These are phyloP conservation scores for Yarrowia sp. DNA, from an alignment of 805 yeast genomes.

Conservation along the genomic window DNA sequence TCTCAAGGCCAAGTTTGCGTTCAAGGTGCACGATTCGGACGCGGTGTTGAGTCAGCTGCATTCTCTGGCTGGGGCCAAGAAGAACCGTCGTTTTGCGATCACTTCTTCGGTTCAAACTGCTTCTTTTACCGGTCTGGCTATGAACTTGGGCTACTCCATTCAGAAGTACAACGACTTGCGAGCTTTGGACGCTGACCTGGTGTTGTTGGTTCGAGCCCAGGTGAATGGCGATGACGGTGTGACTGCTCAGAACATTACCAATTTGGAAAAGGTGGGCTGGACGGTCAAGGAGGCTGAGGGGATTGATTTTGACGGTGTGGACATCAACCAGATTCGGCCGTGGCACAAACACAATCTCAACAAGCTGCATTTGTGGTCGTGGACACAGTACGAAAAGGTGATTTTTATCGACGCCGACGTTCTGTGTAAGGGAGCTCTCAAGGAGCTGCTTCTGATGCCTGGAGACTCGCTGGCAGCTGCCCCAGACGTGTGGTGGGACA, in stretches of 20 bases:
- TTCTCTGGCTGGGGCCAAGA: neutral
- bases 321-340: constrained; percentile 30
- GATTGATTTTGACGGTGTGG: constrained; percentile 33
- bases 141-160: constrained; percentile 33
- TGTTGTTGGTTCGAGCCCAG: constrained; percentile 31
- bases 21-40: constrained; percentile 12
- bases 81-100: constrained; percentile 28
- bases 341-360: constrained; percentile 43
- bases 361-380: constrained; percentile 55
- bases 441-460: constrained; percentile 32
- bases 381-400: constrained; percentile 41
- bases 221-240: constrained; percentile 34
- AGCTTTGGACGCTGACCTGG: constrained; percentile 32
- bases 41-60: neutral
- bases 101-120: constrained; percentile 33
- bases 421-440: constrained; percentile 31
- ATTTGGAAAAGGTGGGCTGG: constrained; percentile 33
- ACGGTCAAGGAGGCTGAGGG: constrained; percentile 30
- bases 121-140: constrained; percentile 31
- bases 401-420: constrained; percentile 57
- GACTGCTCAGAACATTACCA: constrained; percentile 31
- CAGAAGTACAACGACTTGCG: constrained; percentile 32
- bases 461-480: constrained; percentile 33
- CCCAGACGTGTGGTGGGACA: constrained; percentile 34
- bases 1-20: constrained; percentile 24